Evolutionary conservation across 2,329 filamentous ascomycete species (phyloP).

Genomic region (Metarhizium anisopliae): DNA sequence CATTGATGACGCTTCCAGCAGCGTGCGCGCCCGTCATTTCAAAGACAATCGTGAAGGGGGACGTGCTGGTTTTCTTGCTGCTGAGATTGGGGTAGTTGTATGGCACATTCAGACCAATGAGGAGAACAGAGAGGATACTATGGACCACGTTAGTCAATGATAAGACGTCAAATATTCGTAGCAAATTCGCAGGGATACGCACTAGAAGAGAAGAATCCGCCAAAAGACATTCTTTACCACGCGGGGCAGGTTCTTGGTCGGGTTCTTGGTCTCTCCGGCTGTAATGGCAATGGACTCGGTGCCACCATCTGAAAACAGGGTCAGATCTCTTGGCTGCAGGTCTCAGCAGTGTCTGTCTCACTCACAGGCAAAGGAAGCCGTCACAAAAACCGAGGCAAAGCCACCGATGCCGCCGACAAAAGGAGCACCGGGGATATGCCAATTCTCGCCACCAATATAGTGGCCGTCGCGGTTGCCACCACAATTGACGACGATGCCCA

Average conservation of each 20-base stretch:
- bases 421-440: conserved; percentile 49
- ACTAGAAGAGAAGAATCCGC: conserved; percentile 48
- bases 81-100: conserved; percentile 34
- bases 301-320: conserved; percentile 27
- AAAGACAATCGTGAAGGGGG: conserved; percentile 49
- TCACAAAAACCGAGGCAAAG: conserved; percentile 51
- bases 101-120: conserved; percentile 49
- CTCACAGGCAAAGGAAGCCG: conserved; percentile 46
- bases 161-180: background rate
- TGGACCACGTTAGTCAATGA: background rate
- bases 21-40: conserved; percentile 42
- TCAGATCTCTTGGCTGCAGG: background rate
- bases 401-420: conserved; percentile 58
- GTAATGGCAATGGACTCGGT: conserved; percentile 59
- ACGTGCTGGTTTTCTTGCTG: conserved; percentile 24
- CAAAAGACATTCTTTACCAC: conserved; percentile 60
- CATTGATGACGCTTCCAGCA: conserved; percentile 48
- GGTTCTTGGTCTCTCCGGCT: conserved; percentile 56
- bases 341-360: conserved; percentile 5
- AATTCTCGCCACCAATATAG: conserved; percentile 51
- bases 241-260: conserved; percentile 48
- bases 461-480: conserved; percentile 43
- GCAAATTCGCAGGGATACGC: conserved; percentile 2
- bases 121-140: conserved; percentile 27
- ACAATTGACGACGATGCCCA: conserved; percentile 44